These are phyloP conservation scores for Cladophialophora psammophila DNA, from an alignment of 2,329 filamentous ascomycete genomes.

Conservation along the genomic window DNA sequence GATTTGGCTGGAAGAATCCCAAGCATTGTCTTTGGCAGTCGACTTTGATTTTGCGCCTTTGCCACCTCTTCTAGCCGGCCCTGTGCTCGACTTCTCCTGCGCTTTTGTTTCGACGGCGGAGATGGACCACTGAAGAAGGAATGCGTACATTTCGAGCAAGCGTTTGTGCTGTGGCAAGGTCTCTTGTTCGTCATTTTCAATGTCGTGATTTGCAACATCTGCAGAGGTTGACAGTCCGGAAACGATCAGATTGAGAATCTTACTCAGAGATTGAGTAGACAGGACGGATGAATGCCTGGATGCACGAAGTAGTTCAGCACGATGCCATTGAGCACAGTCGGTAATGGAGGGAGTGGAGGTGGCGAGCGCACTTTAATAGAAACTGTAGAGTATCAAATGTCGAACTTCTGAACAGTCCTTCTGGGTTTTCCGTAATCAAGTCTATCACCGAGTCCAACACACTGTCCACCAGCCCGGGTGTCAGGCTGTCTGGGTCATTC, in stretches of 20 bases:
- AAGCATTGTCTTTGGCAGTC: conserved; percentile 73
- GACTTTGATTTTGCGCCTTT: conserved; percentile 76
- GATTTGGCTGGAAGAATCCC: conserved; percentile 89
- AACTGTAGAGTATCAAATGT: conserved; percentile 95
- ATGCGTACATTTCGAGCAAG: conserved; percentile 91
- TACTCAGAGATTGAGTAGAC: conserved; percentile 83
- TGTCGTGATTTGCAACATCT: conserved; percentile 82
- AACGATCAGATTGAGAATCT: conserved; percentile 88
- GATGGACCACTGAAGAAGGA: conserved; percentile 93
- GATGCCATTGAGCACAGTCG: conserved; percentile 50
- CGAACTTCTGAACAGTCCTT: conserved; percentile 78
- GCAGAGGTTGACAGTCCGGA: conserved; percentile 86
- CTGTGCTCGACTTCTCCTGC: conserved; percentile 82
- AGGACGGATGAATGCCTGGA: conserved; percentile 83
- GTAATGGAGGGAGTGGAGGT: conserved; percentile 43
- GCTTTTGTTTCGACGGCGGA: conserved; percentile 93
- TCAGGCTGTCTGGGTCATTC: conserved; percentile 84
- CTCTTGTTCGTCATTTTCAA: conserved; percentile 92
- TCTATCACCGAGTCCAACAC: conserved; percentile 93
- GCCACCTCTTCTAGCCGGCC: conserved; percentile 73
- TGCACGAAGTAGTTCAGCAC: conserved; percentile 69
- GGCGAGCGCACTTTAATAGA: conserved; percentile 86
- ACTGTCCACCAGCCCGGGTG: conserved; percentile 78
- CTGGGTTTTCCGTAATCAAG: conserved; percentile 87
- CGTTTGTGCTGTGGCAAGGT: conserved; percentile 85